Evolutionary conservation across 768 basidiomycete genomes (phyloP).

Genomic region (Mycena maculata): DNA sequence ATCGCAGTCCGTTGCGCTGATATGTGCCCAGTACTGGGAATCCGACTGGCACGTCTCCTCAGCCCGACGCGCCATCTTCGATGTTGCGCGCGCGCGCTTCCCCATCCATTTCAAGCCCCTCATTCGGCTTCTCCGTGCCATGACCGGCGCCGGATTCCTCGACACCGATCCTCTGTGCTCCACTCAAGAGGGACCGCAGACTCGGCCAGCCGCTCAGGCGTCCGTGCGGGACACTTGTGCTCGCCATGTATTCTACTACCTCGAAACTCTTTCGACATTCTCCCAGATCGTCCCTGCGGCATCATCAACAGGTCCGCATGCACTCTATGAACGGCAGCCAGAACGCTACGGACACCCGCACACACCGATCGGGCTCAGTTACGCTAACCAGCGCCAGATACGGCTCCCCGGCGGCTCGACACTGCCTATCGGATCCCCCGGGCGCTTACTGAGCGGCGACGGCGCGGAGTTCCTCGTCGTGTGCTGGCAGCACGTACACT

Average conservation of each 20-base stretch:
- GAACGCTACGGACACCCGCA: slow-evolving; percentile 67
- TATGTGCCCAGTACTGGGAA: slow-evolving; percentile 88
- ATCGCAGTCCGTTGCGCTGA: slow-evolving; percentile 66
- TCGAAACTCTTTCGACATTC: slow-evolving; percentile 77
- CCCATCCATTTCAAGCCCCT: slow-evolving; percentile 82
- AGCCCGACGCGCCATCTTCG: slow-evolving; percentile 82
- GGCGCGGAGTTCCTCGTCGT: slow-evolving; percentile 77
- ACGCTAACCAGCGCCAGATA: slow-evolving; percentile 73
- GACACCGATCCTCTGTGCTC: slow-evolving; percentile 77
- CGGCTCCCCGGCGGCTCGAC: slow-evolving; percentile 81
- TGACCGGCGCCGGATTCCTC: slow-evolving; percentile 82
- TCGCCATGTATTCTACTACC: slow-evolving; percentile 79
- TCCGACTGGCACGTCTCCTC: slow-evolving; percentile 76
- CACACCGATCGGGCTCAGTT: slow-evolving; percentile 62
- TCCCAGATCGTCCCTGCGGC: slow-evolving; percentile 77
- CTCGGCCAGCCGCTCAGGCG: slow-evolving; percentile 34
- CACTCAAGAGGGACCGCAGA: slow-evolving; percentile 40
- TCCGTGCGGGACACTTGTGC: slow-evolving; percentile 71
- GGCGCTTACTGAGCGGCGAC: slow-evolving; percentile 79
- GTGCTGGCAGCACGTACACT: slow-evolving; percentile 84
- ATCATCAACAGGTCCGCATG: slow-evolving; percentile 73
- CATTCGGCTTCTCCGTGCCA: slow-evolving; percentile 76
- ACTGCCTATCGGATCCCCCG: slow-evolving; percentile 74
- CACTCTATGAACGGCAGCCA: slow-evolving; percentile 76
- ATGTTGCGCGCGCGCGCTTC: slow-evolving; percentile 84